Conservation (phyloP, 169 alveolate species). For the Cryptosporidium sp. region DNA sequence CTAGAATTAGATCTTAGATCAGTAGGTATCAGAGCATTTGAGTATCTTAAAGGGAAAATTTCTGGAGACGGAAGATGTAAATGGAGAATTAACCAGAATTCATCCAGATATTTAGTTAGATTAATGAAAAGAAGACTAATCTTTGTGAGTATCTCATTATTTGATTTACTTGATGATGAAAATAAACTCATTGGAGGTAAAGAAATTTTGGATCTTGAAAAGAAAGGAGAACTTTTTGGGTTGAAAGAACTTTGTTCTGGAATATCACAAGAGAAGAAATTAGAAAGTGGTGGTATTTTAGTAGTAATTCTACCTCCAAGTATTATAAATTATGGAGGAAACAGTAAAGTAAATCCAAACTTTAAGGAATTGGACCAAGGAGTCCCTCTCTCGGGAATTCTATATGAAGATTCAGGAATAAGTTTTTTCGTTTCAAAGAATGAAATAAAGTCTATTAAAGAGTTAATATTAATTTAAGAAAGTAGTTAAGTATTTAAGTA, state of each 20-base stretch:
- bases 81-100: slow-evolving; percentile 47
- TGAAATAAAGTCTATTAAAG: slow-evolving; percentile 34
- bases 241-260: slow-evolving; percentile 12
- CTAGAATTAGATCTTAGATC: slow-evolving; percentile 5
- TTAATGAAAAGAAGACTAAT: slow-evolving; percentile 47
- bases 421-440: slow-evolving; percentile 28
- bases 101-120: slow-evolving; percentile 20
- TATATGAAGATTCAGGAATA: slow-evolving; percentile 35
- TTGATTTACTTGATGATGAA: slow-evolving; percentile 4
- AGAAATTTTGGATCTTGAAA: slow-evolving; percentile 4
- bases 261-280: not conserved
- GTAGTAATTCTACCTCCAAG: slow-evolving; percentile 34
- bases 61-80: slow-evolving; percentile 31
- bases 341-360: slow-evolving; percentile 9
- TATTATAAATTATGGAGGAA: slow-evolving; percentile 11
- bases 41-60: slow-evolving; percentile 28
- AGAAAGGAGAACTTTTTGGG: slow-evolving; percentile 18
- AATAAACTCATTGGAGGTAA: not conserved
- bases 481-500: not conserved
- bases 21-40: slow-evolving; percentile 30
- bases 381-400: slow-evolving; percentile 22
- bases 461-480: slow-evolving; percentile 7
- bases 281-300: slow-evolving; percentile 51
- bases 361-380: slow-evolving; percentile 37
- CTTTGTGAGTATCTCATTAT: slow-evolving; percentile 17